Conservation (phyloP, 805 yeast genomes). For the Wickerhamiella siamensis region DNA sequence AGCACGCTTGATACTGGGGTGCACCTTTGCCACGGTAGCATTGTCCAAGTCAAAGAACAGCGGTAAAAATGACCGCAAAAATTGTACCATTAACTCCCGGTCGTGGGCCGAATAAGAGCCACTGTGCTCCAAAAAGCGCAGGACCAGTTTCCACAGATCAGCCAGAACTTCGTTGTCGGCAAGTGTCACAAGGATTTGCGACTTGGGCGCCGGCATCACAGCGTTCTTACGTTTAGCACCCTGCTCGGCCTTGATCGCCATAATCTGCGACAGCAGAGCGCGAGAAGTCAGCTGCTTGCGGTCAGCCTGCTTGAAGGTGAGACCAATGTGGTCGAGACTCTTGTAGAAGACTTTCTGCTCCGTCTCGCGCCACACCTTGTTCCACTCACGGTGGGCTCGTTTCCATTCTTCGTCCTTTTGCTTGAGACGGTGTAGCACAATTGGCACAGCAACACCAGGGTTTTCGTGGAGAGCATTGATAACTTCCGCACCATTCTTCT, state of each 20-base stretch:
- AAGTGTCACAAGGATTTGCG: constrained; percentile 49
- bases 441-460: constrained; percentile 90
- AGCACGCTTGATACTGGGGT: constrained; percentile 5
- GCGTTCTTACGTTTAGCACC: constrained; percentile 76
- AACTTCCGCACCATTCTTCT: constrained; percentile 90
- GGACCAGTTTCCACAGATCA: constrained; percentile 58
- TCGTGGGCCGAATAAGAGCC: constrained; percentile 70
- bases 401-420: constrained; percentile 99
- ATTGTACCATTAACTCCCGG: constrained; percentile 58
- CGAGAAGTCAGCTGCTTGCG: constrained; percentile 82
- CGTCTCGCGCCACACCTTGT: constrained; percentile 96
- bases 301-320: constrained; percentile 93
- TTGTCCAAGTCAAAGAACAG: constrained; percentile 44
- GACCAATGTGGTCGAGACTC: constrained; percentile 86
- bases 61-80: constrained; percentile 54
- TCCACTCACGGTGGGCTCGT: constrained; percentile 96
- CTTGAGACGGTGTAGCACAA: constrained; percentile 79
- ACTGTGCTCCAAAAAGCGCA: constrained; percentile 48
- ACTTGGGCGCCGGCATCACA: constrained; percentile 72
- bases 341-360: constrained; percentile 91
- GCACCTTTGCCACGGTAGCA: constrained; percentile 13
- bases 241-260: constrained; percentile 85
- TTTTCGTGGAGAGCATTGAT: constrained; percentile 90
- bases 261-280: constrained; percentile 78
- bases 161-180: constrained; percentile 51